Percentiles rank a stretch among this genome's conserved stretches.
Evolutionary conservation across 768 basidiomycete species (phyloP).

Genomic region (Amanita exitialis): DNA sequence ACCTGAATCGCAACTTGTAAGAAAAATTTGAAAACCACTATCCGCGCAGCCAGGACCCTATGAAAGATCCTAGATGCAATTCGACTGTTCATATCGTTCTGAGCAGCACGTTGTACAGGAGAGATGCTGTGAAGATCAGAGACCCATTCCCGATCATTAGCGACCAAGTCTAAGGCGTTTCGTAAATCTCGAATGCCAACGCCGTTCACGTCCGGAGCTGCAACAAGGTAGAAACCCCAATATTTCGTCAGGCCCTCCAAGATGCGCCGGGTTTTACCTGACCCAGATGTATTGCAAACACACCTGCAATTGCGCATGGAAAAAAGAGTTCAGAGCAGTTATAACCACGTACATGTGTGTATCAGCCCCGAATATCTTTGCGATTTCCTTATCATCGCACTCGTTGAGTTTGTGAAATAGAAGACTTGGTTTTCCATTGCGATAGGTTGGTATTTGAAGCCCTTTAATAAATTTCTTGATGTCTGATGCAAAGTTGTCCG

Average conservation of each 20-base stretch:
- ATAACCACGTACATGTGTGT: constrained; percentile 8
- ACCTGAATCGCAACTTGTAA: constrained; percentile 5
- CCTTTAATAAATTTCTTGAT: constrained; percentile 8
- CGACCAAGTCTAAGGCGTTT: constrained; percentile 4
- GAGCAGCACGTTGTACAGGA: constrained; percentile 4
- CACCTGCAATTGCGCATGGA: constrained; percentile 7
- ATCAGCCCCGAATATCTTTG: constrained; percentile 8
- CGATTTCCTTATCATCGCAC: constrained; percentile 7
- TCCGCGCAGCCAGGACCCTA: neutral
- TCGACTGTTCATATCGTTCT: constrained; percentile 1
- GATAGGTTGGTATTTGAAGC: constrained; percentile 10
- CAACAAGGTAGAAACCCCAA: constrained; percentile 1
- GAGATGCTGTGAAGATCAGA: constrained; percentile 1
- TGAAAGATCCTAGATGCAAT: constrained; percentile 5
- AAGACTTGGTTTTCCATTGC: constrained; percentile 11
- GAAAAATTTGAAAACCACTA: too few species aligned
- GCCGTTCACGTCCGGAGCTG: constrained; percentile 3
- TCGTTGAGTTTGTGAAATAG: constrained; percentile 11
- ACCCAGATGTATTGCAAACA: constrained; percentile 12
- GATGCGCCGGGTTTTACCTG: constrained; percentile 12
- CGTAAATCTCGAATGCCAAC: constrained; percentile 8
- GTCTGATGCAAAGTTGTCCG: constrained; percentile 1
- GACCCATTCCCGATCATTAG: constrained; percentile 1
- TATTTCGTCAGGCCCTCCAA: constrained; percentile 10
- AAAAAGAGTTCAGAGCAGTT: constrained; percentile 2